Conservation (phyloP, 2,329 filamentous ascomycete genomes). For the Diaporthe citrichinensis region DNA sequence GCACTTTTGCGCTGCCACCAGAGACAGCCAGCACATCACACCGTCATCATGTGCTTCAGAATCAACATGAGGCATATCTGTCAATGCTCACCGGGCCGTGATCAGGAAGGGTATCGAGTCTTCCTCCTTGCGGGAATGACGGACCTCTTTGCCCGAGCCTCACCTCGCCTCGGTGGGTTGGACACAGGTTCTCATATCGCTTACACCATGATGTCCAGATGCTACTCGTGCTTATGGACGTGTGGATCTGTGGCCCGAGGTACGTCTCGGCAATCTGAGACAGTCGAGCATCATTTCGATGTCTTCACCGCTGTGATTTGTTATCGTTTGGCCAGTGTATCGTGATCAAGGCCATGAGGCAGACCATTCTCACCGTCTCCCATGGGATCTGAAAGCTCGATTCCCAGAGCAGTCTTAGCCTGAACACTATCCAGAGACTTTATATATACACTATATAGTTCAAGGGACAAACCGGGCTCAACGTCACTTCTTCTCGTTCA, state of each 20-base stretch:
- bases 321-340: not conserved
- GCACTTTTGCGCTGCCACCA: slow-evolving; percentile 13
- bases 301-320: slow-evolving; percentile 6
- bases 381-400: not conserved
- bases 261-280: slow-evolving; percentile 42
- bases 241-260: slow-evolving; percentile 32
- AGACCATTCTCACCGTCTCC: not conserved
- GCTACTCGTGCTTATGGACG: not conserved
- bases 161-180: not conserved
- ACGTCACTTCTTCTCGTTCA: not conserved
- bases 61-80: not conserved
- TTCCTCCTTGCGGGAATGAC: not conserved
- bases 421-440: not conserved
- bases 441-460: not conserved
- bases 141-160: not conserved
- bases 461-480: not conserved
- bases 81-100: not conserved
- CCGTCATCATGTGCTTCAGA: slow-evolving; percentile 23
- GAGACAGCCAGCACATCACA: slow-evolving; percentile 11
- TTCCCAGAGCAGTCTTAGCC: not conserved
- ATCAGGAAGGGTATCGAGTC: not conserved
- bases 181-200: slow-evolving; percentile 31
- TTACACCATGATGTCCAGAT: slow-evolving; percentile 26
- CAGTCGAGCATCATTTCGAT: slow-evolving; percentile 12
- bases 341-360: not conserved